Conservation (phyloP, 23 red algal species). For the Agarophyton chilense region DNA sequence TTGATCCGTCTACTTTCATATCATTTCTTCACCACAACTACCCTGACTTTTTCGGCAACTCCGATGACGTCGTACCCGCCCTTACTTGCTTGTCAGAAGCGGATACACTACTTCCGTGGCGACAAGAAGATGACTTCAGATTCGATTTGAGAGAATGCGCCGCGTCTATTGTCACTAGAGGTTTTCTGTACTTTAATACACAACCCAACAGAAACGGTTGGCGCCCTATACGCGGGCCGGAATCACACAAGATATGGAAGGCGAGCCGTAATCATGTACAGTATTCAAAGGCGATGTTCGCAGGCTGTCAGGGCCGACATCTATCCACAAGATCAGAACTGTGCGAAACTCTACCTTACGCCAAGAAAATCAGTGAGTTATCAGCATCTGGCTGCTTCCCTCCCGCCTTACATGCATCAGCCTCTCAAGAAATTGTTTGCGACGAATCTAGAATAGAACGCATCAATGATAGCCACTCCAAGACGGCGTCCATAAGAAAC, state of each 20-base stretch:
- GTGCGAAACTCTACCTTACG: constrained; percentile 46
- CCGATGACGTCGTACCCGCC: constrained; percentile 32
- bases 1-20: constrained; percentile 50
- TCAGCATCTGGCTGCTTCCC: background rate
- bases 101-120: constrained; percentile 62
- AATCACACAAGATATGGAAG: constrained; percentile 20
- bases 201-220: constrained; percentile 51
- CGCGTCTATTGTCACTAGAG: constrained; percentile 65
- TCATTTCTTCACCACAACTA: constrained; percentile 71
- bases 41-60: constrained; percentile 50
- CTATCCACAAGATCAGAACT: constrained; percentile 17
- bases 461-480: background rate
- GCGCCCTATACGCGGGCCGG: constrained; percentile 64
- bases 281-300: background rate
- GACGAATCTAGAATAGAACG: background rate
- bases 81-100: constrained; percentile 49
- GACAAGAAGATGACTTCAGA: constrained; percentile 42
- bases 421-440: background rate
- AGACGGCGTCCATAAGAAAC: background rate
- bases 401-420: background rate
- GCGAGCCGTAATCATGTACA: constrained; percentile 37
- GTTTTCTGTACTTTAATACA: constrained; percentile 62
- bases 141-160: constrained; percentile 59
- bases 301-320: background rate
- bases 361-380: constrained; percentile 12